Evolutionary conservation across 345 rosid species (phyloP).

Genomic region (Triadica sebifera): DNA sequence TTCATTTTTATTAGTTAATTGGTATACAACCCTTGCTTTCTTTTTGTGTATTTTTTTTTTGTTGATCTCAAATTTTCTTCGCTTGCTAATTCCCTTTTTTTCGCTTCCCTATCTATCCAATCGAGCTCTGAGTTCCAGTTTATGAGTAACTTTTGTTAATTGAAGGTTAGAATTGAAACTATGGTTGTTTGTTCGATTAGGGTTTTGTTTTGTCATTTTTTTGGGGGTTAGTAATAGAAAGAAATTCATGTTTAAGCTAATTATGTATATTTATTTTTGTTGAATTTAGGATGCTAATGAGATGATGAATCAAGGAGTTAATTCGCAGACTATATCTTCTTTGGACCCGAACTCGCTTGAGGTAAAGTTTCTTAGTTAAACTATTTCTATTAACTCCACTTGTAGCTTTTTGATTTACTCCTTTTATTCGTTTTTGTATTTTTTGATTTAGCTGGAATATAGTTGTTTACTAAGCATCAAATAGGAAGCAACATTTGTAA

Average conservation of each 20-base stretch:
- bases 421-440: neutral
- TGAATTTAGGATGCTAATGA: constrained; percentile 46
- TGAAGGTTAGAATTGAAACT: constrained; percentile 14
- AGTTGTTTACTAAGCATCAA: neutral
- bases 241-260: constrained; percentile 1
- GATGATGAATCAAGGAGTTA: constrained; percentile 78
- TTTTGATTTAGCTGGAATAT: neutral
- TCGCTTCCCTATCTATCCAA: constrained; percentile 9
- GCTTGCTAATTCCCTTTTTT: constrained; percentile 6
- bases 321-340: constrained; percentile 53
- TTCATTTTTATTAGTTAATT: neutral
- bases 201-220: constrained; percentile 26
- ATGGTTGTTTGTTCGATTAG: constrained; percentile 19
- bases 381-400: neutral
- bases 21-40: neutral
- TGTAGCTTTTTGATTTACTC: neutral
- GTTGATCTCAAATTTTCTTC: constrained; percentile 19
- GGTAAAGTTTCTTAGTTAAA: constrained; percentile 36
- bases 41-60: neutral
- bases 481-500: neutral
- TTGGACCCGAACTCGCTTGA: constrained; percentile 62
- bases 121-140: neutral
- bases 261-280: neutral
- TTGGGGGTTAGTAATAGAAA: neutral
- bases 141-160: neutral